Percentiles rank a stretch among this genome's conserved stretches.
phyloP scores from a whole-genome alignment of 1,284 basidiomycete species.

The Albatrellus sp. region DNA sequence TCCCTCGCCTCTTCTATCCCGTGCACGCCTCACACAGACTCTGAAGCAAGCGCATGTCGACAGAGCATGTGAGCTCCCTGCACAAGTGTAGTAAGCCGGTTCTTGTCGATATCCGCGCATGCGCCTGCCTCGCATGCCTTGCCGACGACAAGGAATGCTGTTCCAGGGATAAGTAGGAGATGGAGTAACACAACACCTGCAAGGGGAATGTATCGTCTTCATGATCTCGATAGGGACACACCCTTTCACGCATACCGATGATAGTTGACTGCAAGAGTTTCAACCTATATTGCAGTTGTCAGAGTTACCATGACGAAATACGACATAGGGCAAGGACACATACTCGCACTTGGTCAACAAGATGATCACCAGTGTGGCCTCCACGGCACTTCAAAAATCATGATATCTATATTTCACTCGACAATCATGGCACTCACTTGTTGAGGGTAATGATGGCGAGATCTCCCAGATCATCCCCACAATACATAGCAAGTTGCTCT shows the following conservation, averaged over 20 bases:
- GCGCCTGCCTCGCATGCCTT: constrained; percentile 53
- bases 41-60: constrained; percentile 28
- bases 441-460: constrained; percentile 34
- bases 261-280: constrained; percentile 48
- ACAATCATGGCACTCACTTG: constrained; percentile 15
- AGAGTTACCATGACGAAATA: not conserved
- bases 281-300: constrained; percentile 24
- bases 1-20: constrained; percentile 36
- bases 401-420: not conserved
- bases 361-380: constrained; percentile 58
- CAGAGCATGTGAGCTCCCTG: constrained; percentile 70
- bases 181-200: constrained; percentile 50
- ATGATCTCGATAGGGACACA: constrained; percentile 7
- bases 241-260: too few species aligned
- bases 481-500: constrained; percentile 42
- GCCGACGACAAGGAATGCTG: constrained; percentile 59
- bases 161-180: constrained; percentile 47
- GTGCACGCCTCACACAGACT: constrained; percentile 23
- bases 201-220: too few species aligned
- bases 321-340: constrained; percentile 17
- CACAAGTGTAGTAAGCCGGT: constrained; percentile 64
- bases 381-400: constrained; percentile 23
- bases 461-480: constrained; percentile 43
- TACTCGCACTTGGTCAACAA: constrained; percentile 54
- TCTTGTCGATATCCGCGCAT: constrained; percentile 37